Base-by-base conservation (phyloP, 2,329 filamentous ascomycete genomes). In the Aspergillus pseudoglaucus region DNA sequence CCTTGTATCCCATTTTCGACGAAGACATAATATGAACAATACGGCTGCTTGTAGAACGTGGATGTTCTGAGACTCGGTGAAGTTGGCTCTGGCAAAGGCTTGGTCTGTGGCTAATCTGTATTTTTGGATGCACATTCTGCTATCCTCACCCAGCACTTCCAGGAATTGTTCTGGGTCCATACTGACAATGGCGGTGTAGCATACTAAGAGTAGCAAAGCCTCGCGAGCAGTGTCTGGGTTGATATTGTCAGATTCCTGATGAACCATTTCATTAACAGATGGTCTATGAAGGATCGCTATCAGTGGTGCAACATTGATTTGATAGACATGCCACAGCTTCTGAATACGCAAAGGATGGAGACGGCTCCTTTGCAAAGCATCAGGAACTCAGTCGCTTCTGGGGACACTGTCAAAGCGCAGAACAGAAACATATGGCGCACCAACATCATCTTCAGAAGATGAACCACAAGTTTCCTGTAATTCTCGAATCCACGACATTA, bases 241-340 rank as follows among this genome's bases (percentile, higher is more conserved):
- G 6, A 42, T 2, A 14, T 23, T 45, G 3, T 40, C 23, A 8
- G 39, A 25, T 22, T 37, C 44, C 4, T 52, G 18, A 6, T 15
- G 45, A 3, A 56, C 33, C 8, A 54, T 40, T 18, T 8, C 10
- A 1, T 45, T 45, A 7, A 54, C 33, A 0, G 55, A 44, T 1
- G 46, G 47, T 18, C 30, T 32, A 17, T 58, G 54, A 2, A 61
- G 30, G 6, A 60, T 44, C 9, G 47, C 41, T 9, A 60, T 53
- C 27, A 61, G 15, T 4, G 58, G 57, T 2, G 54, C 53, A 6
- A 60, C 56, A 45, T 56, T 58, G 9, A 46, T 18, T 8, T 53
- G 27, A 15, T 56, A 60, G 7, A 53, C 27, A 9, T 8, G 14
- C 56, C 58, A 60, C 17, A 59, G 10, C 33, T 27, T n/a, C 15